These are phyloP conservation scores for Aspergillus floridensis DNA, from an alignment of 2,329 filamentous ascomycete species.

Conservation along the genomic window DNA sequence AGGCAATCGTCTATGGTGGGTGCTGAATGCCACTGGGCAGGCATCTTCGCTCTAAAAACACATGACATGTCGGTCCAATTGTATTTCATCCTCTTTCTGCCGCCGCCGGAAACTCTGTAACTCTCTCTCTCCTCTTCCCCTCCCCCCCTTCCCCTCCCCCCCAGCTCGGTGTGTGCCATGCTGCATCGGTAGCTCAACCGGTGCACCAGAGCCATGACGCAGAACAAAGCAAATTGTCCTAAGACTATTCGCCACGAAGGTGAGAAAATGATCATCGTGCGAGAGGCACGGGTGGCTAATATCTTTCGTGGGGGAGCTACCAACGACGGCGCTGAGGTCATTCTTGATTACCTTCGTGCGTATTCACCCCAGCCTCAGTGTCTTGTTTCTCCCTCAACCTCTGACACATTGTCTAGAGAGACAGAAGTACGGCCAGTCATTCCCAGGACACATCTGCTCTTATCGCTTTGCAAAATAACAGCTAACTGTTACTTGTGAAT, in stretches of 20 bases:
- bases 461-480: background rate
- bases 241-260: constrained; percentile 31
- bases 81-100: background rate
- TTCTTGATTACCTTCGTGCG: constrained; percentile 53
- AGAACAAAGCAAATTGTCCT: constrained; percentile 39
- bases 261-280: constrained; percentile 13
- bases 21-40: no score
- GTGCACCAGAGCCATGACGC: constrained; percentile 33
- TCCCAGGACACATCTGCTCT: background rate
- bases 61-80: no score
- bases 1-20: no score
- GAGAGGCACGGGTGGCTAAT: background rate
- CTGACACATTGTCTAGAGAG: constrained; percentile 34
- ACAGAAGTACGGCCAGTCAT: constrained; percentile 43
- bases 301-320: constrained; percentile 4
- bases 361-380: constrained; percentile 5
- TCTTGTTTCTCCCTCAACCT: background rate
- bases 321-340: constrained; percentile 40
- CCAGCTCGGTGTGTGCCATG: background rate
- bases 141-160: no score
- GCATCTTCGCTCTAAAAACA: no score
- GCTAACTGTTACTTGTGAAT: constrained; percentile 13
- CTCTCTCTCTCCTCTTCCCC: no score
- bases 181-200: background rate
- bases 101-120: background rate